These are phyloP conservation scores for Juglanconis oblonga DNA, from an alignment of 2,329 filamentous ascomycete species.

Conservation along the genomic window DNA sequence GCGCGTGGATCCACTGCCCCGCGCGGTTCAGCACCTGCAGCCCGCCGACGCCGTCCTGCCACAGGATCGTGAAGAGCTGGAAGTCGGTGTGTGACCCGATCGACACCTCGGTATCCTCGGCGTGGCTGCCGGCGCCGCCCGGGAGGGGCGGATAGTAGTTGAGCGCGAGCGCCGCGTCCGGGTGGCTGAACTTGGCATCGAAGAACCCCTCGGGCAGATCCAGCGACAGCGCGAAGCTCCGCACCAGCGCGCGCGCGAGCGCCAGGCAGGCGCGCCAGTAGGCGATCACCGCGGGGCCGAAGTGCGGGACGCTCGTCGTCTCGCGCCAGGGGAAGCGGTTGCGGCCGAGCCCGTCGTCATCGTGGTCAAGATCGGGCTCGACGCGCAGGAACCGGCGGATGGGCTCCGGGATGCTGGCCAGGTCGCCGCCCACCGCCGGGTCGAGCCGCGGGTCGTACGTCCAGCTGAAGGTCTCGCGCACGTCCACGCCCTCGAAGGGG, in stretches of 20 bases:
- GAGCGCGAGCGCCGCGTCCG: slow-evolving; percentile 41
- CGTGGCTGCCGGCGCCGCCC: slow-evolving; percentile 18
- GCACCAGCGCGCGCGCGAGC: slow-evolving; percentile 49
- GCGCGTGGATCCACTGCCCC: slow-evolving; percentile 39
- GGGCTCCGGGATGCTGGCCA: slow-evolving; percentile 40
- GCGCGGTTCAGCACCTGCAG: slow-evolving; percentile 40
- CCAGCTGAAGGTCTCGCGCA: slow-evolving; percentile 50
- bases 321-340: slow-evolving; percentile 48
- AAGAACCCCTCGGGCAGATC: slow-evolving; percentile 53
- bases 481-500: slow-evolving; percentile 45
- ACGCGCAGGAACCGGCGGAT: slow-evolving; percentile 39
- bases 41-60: slow-evolving; percentile 40
- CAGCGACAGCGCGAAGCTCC: slow-evolving; percentile 53
- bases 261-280: slow-evolving; percentile 49
- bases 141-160: slow-evolving; percentile 37
- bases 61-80: slow-evolving; percentile 47
- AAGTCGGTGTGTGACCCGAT: slow-evolving; percentile 53
- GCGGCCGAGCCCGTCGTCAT: neutral
- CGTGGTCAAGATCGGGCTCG: no score
- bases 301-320: slow-evolving; percentile 44
- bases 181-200: slow-evolving; percentile 50
- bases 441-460: slow-evolving; percentile 53
- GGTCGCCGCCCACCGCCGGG: slow-evolving; percentile 38
- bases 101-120: slow-evolving; percentile 29
- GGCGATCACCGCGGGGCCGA: slow-evolving; percentile 42